A percentile compares a stretch with the other conserved stretches of the same genome.
These are phyloP conservation scores for Haplographium delicatum DNA, from an alignment of 495 filamentous ascomycete genomes.

Conservation along the genomic window DNA sequence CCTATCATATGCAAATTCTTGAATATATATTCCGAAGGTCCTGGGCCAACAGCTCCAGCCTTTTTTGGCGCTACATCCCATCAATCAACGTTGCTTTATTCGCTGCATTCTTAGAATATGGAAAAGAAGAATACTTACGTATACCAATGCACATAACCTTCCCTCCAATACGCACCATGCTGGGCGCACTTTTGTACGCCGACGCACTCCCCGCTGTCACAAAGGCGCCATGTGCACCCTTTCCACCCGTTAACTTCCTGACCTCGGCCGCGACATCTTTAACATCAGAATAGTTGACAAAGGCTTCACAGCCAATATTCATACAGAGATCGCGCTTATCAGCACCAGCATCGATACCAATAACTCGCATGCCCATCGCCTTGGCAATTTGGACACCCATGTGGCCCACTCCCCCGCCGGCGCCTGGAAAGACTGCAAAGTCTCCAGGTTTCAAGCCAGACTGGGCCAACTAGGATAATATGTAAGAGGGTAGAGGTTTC, in stretches of 20 bases:
- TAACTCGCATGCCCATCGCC: conserved; percentile 61
- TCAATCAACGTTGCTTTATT: too few relatives aligned
- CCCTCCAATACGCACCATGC: conserved; percentile 56
- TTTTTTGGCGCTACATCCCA: too few relatives aligned
- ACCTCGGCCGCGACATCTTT: conserved; percentile 35
- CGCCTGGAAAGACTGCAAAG: conserved; percentile 59
- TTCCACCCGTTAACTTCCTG: conserved; percentile 45
- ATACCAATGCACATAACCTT: conserved; percentile 61
- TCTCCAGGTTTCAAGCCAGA: conserved; percentile 51
- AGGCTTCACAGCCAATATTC: conserved; percentile 58
- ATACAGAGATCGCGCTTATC: conserved; percentile 50
- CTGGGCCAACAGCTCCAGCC: too few relatives aligned
- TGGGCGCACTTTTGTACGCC: conserved; percentile 56
- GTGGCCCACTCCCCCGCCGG: conserved; percentile 62
- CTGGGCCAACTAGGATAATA: too few relatives aligned
- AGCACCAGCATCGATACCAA: conserved; percentile 59
- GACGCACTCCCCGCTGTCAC: conserved; percentile 56
- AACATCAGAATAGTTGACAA: conserved; percentile 53
- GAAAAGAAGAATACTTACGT: too few relatives aligned
- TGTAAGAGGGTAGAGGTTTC: too few relatives aligned
- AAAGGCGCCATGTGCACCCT: conserved; percentile 55
- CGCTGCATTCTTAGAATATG: too few relatives aligned
- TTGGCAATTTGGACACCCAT: conserved; percentile 56
- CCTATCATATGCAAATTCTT: background rate
- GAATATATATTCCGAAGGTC: too few relatives aligned